Percentiles rank a stretch among this genome's conserved stretches.
Conservation (phyloP, 2,329 filamentous ascomycete species). For the Penicillium sp. region DNA sequence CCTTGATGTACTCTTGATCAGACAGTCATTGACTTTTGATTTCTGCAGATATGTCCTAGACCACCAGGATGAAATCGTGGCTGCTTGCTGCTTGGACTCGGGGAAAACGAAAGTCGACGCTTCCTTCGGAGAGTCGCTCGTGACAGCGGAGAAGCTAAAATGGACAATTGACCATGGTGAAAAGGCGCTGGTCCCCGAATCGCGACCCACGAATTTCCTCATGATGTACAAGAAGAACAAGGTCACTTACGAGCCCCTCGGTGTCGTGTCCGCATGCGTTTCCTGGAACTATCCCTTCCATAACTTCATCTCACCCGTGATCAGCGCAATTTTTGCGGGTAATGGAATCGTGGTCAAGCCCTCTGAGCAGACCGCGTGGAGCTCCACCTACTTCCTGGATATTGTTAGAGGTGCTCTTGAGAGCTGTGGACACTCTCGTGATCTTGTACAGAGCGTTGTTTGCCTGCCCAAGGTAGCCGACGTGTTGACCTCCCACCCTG, state of each 20-base stretch:
- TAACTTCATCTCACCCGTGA: slow-evolving; percentile 89
- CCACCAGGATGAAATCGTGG: slow-evolving; percentile 85
- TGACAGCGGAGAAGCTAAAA: slow-evolving; percentile 89
- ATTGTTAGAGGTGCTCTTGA: slow-evolving; percentile 79
- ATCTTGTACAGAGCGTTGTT: slow-evolving; percentile 80
- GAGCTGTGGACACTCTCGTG: slow-evolving; percentile 80
- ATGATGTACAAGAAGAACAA: slow-evolving; percentile 96
- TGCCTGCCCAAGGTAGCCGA: slow-evolving; percentile 87
- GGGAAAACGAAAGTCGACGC: slow-evolving; percentile 97
- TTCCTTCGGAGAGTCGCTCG: slow-evolving; percentile 89
- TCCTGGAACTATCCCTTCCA: slow-evolving; percentile 99
- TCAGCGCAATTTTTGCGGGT: slow-evolving; percentile 87
- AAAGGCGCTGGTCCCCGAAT: slow-evolving; percentile 71
- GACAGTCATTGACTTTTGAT: neutral
- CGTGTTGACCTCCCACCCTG: slow-evolving; percentile 82
- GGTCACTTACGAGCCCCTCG: slow-evolving; percentile 88
- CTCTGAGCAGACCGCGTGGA: slow-evolving; percentile 96
- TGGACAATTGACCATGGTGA: slow-evolving; percentile 95
- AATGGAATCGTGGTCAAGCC: slow-evolving; percentile 93
- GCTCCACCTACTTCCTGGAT: slow-evolving; percentile 76
- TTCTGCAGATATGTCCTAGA: slow-evolving; percentile 72
- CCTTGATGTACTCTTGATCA: neutral
- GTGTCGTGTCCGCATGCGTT: slow-evolving; percentile 88
- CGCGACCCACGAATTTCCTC: slow-evolving; percentile 83
- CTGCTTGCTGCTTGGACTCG: slow-evolving; percentile 85